Evolutionary conservation across 306 rosid species (phyloP), one percentile per base, ranked within the genome.

Genomic region (Vigna trinervia): DNA sequence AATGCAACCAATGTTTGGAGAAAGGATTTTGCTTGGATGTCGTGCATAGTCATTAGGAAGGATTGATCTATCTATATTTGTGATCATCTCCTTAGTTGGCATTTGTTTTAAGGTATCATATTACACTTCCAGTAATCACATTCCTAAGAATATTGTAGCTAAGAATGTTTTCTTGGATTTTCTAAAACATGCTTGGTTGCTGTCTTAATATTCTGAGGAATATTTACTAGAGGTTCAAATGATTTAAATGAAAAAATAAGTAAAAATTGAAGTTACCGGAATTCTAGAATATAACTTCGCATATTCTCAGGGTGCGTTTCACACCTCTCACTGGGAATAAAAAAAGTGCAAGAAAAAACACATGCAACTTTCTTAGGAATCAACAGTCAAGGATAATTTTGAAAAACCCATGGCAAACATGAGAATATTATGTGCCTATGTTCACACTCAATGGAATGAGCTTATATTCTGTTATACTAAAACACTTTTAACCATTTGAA

Each of bases 11-110:
- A 26, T 61, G 68, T 63, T 20, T 30, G 74, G 32, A 53, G 39
- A 64, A 53, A 45, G 69, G 10, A 71, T 10, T 61, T 71, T 30
- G 23, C 47, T 32, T 39, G 60, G 26, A 32, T 39, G 60, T 20
- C 34, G 52, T 71, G 47, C 66, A 61, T 62, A 26, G 5, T 74
- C 71, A 11, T 61, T 51, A 52, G 8, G 28, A 63, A 36, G 48
- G 30, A 63, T 63, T 12, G 19, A 64, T 38, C n/a, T 19, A 4
- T 64, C 30, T 64, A 39, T 64, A 51, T 30, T 38, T 12, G 5
- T 30, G 34, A 47, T 58, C 63, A 48, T 59, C 17, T 60, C 30
- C 71, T 70, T 45, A 10, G 50, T 12, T 11, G 50, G 50, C 48
- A 10, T 45, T 45, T 45, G 5, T 11, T 45, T 45, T 11, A 45